Evolutionary conservation across 75 land plant species (phyloP).

Genomic region (Sequoia sempervirens): DNA sequence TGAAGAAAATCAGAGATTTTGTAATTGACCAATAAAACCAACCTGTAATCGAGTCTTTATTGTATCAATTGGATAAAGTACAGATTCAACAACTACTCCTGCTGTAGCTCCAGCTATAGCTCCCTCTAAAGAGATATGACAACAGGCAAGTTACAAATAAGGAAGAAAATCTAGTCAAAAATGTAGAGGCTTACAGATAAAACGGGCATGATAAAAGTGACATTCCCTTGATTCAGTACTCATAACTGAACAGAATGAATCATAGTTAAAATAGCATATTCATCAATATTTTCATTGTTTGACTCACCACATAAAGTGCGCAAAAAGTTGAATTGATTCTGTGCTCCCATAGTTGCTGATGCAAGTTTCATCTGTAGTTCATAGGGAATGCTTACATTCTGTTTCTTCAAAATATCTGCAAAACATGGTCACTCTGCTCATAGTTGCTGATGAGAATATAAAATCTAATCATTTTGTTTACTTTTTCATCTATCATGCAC

Average conservation of each 20-base stretch:
- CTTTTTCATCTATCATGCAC: background rate
- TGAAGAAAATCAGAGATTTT: background rate
- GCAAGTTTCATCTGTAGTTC: conserved; percentile 3
- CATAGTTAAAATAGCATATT: background rate
- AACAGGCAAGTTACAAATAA: background rate
- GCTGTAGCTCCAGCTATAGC: conserved; percentile 86
- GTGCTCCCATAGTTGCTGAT: conserved; percentile 7
- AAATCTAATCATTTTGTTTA: background rate
- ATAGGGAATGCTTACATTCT: background rate
- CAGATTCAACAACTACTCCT: conserved; percentile 93
- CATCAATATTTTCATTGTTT: background rate
- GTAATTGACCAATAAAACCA: conserved; percentile 14
- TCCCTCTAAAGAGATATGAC: conserved; percentile 59
- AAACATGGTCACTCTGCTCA: background rate
- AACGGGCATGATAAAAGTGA: background rate
- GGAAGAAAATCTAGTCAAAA: background rate
- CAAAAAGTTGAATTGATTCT: conserved; percentile 11
- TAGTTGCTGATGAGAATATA: background rate
- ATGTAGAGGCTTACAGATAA: background rate
- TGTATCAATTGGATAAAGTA: conserved; percentile 89
- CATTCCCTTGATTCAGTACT: background rate
- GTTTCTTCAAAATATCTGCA: conserved; percentile 8
- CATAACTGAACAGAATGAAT: background rate
- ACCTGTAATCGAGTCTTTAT: conserved; percentile 97
- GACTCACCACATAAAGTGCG: conserved; percentile 16